These are phyloP conservation scores for Verticillium albo-atrum DNA, from an alignment of 2,329 filamentous ascomycete species.

Conservation along the genomic window DNA sequence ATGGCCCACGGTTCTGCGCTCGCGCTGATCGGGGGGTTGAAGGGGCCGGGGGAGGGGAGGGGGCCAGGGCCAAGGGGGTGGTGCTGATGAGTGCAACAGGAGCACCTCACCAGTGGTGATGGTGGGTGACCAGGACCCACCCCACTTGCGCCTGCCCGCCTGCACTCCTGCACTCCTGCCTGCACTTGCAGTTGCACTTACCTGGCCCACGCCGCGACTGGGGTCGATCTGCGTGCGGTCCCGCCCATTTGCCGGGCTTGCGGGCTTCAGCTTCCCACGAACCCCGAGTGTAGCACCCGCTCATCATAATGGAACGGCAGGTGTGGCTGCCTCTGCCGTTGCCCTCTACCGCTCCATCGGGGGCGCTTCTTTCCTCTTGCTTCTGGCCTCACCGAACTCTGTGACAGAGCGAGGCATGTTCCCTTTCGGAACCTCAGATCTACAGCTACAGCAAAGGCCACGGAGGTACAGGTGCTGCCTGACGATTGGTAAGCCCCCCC, in stretches of 20 bases:
- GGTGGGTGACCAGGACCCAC: not conserved
- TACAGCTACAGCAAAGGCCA: no score
- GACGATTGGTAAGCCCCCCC: not conserved
- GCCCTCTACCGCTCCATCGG: not conserved
- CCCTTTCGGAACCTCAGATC: not conserved
- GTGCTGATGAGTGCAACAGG: not conserved
- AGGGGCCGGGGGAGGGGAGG: not conserved
- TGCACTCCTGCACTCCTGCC: no score
- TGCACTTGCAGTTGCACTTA: not conserved
- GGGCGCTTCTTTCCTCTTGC: not conserved
- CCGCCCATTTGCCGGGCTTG: not conserved
- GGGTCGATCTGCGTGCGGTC: not conserved
- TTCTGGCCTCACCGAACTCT: not conserved
- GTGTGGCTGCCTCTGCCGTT: not conserved
- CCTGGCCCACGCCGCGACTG: not conserved
- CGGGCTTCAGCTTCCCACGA: not conserved
- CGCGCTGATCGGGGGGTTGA: not conserved
- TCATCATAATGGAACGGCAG: not conserved
- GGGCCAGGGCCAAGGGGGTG: not conserved
- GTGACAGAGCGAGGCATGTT: not conserved
- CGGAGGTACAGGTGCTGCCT: not conserved
- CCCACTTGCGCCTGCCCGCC: not conserved
- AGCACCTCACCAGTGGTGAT: not conserved
- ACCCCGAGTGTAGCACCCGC: not conserved
- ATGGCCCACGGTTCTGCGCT: not conserved